Conservation (phyloP, 768 basidiomycete species). For the Mycena metata region DNA sequence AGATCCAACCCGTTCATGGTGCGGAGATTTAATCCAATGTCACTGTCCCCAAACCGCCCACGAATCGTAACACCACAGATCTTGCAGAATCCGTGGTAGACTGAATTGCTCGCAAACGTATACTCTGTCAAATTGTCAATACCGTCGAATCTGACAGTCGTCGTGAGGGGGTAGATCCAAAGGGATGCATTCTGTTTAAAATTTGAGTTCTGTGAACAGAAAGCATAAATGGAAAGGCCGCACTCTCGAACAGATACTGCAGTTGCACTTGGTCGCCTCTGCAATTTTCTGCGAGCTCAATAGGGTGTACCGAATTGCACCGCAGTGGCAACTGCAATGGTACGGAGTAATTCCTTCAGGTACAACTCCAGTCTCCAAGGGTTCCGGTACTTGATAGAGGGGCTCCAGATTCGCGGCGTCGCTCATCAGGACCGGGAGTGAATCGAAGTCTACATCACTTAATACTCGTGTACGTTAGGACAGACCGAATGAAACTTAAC, state of each 20-base stretch:
- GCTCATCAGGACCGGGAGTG: neutral
- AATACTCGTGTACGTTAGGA: neutral
- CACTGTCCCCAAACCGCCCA: neutral
- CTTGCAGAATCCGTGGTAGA: conserved; percentile 28
- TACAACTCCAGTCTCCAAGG: neutral
- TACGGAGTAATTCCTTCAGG: conserved; percentile 17
- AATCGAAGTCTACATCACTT: conserved; percentile 10
- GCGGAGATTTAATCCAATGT: conserved; percentile 18
- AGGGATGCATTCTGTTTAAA: conserved; percentile 20
- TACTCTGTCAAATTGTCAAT: conserved; percentile 19
- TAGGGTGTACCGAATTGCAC: conserved; percentile 13
- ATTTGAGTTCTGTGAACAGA: too few species aligned
- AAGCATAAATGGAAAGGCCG: neutral
- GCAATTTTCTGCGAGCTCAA: conserved; percentile 5
- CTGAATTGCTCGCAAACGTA: neutral
- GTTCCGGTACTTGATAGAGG: conserved; percentile 11
- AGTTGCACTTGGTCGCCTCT: conserved; percentile 19
- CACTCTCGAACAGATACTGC: conserved; percentile 29
- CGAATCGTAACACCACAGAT: conserved; percentile 25
- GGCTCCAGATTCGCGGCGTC: neutral
- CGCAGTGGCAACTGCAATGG: conserved; percentile 34
- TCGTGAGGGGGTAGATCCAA: conserved; percentile 18
- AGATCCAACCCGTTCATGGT: conserved; percentile 23
- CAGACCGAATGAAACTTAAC: neutral
- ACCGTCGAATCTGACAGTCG: neutral